Evolutionary conservation across 2,329 filamentous ascomycete species (phyloP).

Genomic region (Colletotrichum coccodes): DNA sequence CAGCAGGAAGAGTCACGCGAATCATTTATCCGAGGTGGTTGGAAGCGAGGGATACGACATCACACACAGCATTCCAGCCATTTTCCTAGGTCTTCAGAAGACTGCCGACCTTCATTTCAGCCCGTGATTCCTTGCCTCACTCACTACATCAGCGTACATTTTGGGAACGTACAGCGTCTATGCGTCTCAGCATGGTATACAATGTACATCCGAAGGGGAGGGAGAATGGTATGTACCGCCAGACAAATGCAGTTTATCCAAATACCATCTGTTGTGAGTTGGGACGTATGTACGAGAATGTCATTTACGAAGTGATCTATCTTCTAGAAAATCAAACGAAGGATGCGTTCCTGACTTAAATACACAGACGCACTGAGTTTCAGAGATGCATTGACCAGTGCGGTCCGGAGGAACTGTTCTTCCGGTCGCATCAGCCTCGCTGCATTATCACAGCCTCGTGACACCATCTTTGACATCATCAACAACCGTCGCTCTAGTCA

Average conservation of each 20-base stretch:
- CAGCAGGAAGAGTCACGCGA: constrained; percentile 51
- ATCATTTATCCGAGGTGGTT: constrained; percentile 56
- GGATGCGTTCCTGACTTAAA: no score
- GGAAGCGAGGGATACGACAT: constrained; percentile 50
- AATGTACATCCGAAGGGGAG: not conserved
- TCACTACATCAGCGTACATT: constrained; percentile 53
- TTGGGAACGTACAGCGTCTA: constrained; percentile 60
- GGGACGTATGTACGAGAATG: no score
- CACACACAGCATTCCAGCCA: constrained; percentile 53
- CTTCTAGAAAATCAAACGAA: no score
- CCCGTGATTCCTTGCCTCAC: constrained; percentile 47
- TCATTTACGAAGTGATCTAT: no score
- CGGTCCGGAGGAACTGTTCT: no score
- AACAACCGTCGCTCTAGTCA: constrained; percentile 57
- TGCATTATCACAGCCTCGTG: no score
- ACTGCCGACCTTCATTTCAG: constrained; percentile 49
- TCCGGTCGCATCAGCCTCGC: no score
- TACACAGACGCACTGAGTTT: no score
- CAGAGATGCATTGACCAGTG: no score
- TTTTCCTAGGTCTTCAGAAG: constrained; percentile 53
- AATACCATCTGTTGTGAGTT: constrained; percentile 37
- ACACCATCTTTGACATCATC: no score
- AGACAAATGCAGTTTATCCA: constrained; percentile 50
- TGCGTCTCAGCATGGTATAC: not conserved
- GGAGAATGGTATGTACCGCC: constrained; percentile 49